Percentiles rank a stretch among this genome's conserved stretches.
Evolutionary conservation across 257 asterid species (phyloP).

Genomic region (Solanum clarkiae): DNA sequence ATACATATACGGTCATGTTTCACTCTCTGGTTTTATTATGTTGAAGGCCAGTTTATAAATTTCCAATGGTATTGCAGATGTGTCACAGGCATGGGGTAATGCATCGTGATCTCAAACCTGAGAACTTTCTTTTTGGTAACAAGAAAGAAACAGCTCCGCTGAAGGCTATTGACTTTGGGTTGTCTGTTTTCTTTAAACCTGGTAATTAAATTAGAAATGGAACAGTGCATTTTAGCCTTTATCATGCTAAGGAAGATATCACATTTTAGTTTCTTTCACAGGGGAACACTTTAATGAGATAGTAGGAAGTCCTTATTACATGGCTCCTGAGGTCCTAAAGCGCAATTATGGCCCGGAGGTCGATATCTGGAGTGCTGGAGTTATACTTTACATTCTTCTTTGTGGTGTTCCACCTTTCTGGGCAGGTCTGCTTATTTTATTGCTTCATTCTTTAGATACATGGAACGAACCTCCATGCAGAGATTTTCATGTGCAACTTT

Average conservation of each 20-base stretch:
- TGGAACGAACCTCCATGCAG: not conserved
- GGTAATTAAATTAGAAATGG: conserved; percentile 13
- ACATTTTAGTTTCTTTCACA: not conserved
- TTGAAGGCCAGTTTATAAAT: not conserved
- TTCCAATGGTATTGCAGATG: conserved; percentile 21
- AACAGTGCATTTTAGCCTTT: not conserved
- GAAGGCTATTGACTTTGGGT: conserved; percentile 58
- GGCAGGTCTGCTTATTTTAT: conserved; percentile 38
- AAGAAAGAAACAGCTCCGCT: conserved; percentile 55
- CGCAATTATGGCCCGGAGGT: conserved; percentile 64
- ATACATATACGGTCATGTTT: not conserved
- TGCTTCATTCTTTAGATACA: not conserved
- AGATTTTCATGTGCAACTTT: not conserved
- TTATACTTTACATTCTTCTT: conserved; percentile 53
- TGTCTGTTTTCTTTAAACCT: conserved; percentile 60
- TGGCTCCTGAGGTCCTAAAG: conserved; percentile 70
- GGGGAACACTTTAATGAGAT: conserved; percentile 50
- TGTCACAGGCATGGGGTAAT: conserved; percentile 52
- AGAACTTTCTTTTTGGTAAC: conserved; percentile 51
- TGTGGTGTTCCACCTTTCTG: conserved; percentile 81
- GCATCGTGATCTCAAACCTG: conserved; percentile 71
- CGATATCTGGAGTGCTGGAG: conserved; percentile 76
- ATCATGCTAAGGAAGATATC: not conserved
- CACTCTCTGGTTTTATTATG: not conserved
- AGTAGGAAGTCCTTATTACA: conserved; percentile 63